Conservation (phyloP, 768 basidiomycete species). For the Pleurotus platypus region DNA sequence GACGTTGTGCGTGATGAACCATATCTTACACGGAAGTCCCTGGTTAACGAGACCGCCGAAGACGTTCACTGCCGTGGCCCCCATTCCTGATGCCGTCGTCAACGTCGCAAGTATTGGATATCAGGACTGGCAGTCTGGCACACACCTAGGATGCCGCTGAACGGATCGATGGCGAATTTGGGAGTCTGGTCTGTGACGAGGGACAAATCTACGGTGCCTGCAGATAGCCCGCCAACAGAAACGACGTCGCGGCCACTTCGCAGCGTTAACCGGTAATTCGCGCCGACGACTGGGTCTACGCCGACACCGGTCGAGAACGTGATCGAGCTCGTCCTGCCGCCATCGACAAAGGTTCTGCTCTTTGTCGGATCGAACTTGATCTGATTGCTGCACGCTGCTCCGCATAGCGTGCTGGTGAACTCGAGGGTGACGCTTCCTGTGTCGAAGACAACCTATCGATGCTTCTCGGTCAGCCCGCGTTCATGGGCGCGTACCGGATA, state of each 20-base stretch:
- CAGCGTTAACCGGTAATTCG: constrained; percentile 43
- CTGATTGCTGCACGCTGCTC: constrained; percentile 37
- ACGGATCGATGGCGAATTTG: constrained; percentile 49
- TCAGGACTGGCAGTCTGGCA: not conserved
- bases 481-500: too few species aligned
- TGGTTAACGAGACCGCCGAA: constrained; percentile 42
- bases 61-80: constrained; percentile 45
- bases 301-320: constrained; percentile 54
- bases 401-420: constrained; percentile 49
- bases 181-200: constrained; percentile 53
- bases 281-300: constrained; percentile 48
- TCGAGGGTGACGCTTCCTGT: constrained; percentile 48
- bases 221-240: constrained; percentile 40
- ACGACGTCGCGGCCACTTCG: constrained; percentile 46
- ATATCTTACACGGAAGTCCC: constrained; percentile 44
- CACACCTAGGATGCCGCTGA: constrained; percentile 52
- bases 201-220: constrained; percentile 35
- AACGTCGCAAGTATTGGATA: not conserved
- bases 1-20: too few species aligned
- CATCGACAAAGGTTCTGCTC: constrained; percentile 50
- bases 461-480: not conserved
- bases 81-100: constrained; percentile 36
- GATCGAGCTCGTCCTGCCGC: constrained; percentile 36
- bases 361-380: constrained; percentile 42
- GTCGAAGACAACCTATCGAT: constrained; percentile 50